These are phyloP conservation scores for bread wheat (Triticum aestivum) DNA, from an alignment of 176 grass and related monocot genomes.

Conservation along the genomic window IWGSC_CS_RefSeq_v2.1 NC_057798.1:457349363-457349862, in stretches of 20 bases:
- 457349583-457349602: not conserved
- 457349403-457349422: constrained; percentile 10
- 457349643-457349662: constrained; percentile 24
- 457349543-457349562: not conserved
- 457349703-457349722: not conserved
- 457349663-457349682: not conserved
- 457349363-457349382: not conserved
- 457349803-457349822: not conserved
- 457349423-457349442: not conserved
- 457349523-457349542: not conserved
- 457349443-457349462: not conserved
- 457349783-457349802: not conserved
- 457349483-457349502: not conserved
- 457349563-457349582: not conserved
- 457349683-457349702: not conserved
- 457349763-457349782: not conserved
- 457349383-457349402: not conserved
- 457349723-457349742: not conserved
- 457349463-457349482: not conserved
- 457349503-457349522: not conserved
- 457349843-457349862: not conserved
- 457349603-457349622: not conserved
- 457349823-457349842: constrained; percentile 9
- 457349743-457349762: not conserved
- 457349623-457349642: constrained; percentile 10